phyloP scores from a whole-genome alignment of 495 filamentous ascomycete species.

The Viridothelium virens region DNA sequence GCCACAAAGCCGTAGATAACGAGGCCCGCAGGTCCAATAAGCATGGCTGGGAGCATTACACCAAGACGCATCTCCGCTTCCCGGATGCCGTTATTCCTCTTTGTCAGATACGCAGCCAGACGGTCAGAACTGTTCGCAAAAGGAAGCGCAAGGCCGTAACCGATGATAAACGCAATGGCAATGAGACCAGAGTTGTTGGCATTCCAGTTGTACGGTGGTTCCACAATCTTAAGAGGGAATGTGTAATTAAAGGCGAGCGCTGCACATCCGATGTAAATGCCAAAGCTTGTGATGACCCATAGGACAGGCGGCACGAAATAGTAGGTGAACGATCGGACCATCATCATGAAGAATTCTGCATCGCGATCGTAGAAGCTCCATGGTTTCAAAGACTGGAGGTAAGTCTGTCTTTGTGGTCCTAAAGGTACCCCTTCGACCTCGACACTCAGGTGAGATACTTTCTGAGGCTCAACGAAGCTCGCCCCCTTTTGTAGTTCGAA shows the following conservation, averaged over 20 bases:
- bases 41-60: constrained; percentile 21
- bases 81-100: constrained; percentile 20
- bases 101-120: constrained; percentile 23
- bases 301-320: constrained; percentile 23
- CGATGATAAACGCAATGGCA: constrained; percentile 23
- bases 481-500: constrained; percentile 15
- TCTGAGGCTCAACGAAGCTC: not conserved
- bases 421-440: constrained; percentile 24
- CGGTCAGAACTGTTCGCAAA: constrained; percentile 22
- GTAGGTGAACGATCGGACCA: constrained; percentile 23
- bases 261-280: constrained; percentile 26
- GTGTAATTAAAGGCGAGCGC: constrained; percentile 27
- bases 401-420: constrained; percentile 24
- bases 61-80: constrained; percentile 27
- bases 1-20: constrained; percentile 24
- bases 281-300: constrained; percentile 21
- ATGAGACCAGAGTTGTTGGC: constrained; percentile 22
- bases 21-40: constrained; percentile 23
- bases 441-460: constrained; percentile 7
- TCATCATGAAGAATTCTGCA: constrained; percentile 22
- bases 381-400: constrained; percentile 25
- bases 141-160: constrained; percentile 24
- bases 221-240: constrained; percentile 22
- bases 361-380: constrained; percentile 25
- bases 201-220: constrained; percentile 24